A percentile compares a stretch with the other conserved stretches of the same genome.
These are phyloP conservation scores for Candida sithepensis DNA, from an alignment of 805 yeast genomes.

Conservation along the genomic window DNA sequence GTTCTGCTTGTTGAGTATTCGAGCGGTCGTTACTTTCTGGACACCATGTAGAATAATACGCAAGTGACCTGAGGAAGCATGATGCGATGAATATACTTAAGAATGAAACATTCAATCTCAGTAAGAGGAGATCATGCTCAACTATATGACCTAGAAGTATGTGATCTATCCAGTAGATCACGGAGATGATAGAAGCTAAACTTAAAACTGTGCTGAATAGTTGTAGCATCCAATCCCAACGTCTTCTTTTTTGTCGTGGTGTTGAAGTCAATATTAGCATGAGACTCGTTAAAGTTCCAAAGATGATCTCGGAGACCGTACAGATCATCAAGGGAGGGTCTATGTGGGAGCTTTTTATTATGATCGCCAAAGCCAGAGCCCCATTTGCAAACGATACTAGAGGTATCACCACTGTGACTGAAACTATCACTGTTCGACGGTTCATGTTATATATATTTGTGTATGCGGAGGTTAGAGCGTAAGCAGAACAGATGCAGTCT, in stretches of 20 bases:
- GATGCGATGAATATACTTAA: conserved; percentile 6
- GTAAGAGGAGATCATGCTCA: not conserved
- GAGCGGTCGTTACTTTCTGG: not conserved
- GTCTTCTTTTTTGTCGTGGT: not conserved
- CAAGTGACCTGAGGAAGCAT: not conserved
- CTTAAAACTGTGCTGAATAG: conserved; percentile 1
- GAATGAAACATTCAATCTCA: conserved; percentile 3
- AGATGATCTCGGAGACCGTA: conserved; percentile 1
- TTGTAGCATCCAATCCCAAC: not conserved
- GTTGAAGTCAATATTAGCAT: not conserved
- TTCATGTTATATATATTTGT: not conserved
- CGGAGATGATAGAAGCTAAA: conserved; percentile 7
- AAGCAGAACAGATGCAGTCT: too few species aligned
- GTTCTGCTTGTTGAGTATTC: not conserved
- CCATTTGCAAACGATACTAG: conserved; percentile 7
- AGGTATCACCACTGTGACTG: not conserved
- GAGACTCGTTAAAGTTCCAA: conserved; percentile 1
- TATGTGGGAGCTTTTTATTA: not conserved
- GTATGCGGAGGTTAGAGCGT: too few species aligned
- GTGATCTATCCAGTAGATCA: conserved; percentile 15
- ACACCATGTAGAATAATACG: not conserved
- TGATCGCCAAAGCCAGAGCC: conserved; percentile 9
- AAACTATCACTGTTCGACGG: not conserved
- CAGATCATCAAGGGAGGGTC: conserved; percentile 2
- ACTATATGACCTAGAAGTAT: not conserved